Conservation (phyloP, 257 asterid genomes). For the Striga asiatica region DNA sequence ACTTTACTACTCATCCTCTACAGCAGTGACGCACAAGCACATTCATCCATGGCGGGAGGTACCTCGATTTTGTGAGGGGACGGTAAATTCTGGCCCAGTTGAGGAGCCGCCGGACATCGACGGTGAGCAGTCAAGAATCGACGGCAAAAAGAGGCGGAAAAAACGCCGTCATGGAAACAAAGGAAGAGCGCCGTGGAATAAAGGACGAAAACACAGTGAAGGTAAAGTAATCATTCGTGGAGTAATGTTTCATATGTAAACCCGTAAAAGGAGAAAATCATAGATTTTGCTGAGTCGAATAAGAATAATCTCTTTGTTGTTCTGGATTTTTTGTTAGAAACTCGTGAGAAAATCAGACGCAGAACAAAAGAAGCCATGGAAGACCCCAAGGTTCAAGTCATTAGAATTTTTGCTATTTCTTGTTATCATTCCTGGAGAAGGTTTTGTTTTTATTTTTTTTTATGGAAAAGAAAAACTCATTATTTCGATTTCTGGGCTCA, state of each 20-base stretch:
- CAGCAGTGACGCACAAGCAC: constrained; percentile 21
- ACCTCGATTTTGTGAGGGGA: constrained; percentile 20
- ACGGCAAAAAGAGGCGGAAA: constrained; percentile 28
- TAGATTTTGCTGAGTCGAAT: background rate
- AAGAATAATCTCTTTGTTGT: background rate
- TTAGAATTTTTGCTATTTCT: constrained; percentile 36
- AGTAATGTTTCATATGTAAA: background rate
- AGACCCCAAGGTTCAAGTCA: constrained; percentile 99
- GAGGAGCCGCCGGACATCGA: constrained; percentile 14
- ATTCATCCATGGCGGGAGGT: constrained; percentile 11
- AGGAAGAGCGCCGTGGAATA: constrained; percentile 90
- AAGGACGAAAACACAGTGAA: constrained; percentile 72
- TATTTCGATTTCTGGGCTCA: background rate
- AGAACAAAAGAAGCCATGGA: constrained; percentile 83
- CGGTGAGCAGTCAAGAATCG: constrained; percentile 12
- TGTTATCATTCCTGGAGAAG: background rate
- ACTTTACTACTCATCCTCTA: constrained; percentile 15
- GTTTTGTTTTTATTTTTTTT: too few species aligned
- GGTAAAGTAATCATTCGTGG: constrained; percentile 30
- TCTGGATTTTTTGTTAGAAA: constrained; percentile 38
- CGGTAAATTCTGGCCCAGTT: constrained; percentile 7
- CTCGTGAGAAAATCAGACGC: constrained; percentile 64
- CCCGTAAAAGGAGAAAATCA: background rate
- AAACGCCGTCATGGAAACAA: constrained; percentile 45
- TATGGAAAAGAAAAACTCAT: too few species aligned